phyloP scores from a whole-genome alignment of 192 early-diverging fungal species.

The Mortierella alpina region DNA sequence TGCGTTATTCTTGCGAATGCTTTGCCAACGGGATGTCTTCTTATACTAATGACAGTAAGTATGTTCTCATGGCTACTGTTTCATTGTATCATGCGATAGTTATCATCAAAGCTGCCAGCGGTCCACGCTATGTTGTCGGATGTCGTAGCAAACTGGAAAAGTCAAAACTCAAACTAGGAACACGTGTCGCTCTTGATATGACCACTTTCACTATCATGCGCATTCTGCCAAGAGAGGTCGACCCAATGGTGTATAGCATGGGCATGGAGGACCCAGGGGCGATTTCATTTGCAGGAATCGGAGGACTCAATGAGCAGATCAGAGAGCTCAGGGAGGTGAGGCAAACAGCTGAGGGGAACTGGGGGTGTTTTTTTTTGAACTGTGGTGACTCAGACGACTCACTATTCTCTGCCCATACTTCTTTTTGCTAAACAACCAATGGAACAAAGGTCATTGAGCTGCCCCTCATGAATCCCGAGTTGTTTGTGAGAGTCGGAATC shows the following conservation, averaged over 20 bases:
- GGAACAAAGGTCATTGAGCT: slow-evolving; percentile 89
- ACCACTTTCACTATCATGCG: slow-evolving; percentile 99
- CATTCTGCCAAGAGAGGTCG: slow-evolving; percentile 96
- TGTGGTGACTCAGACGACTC: no score
- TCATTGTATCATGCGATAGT: slow-evolving; percentile 58
- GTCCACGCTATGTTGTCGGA: slow-evolving; percentile 98
- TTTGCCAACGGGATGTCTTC: not conserved
- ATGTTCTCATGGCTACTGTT: no score
- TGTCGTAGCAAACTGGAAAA: slow-evolving; percentile 95
- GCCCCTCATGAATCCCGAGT: slow-evolving; percentile 97
- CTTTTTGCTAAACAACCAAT: no score
- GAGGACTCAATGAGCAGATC: slow-evolving; percentile 96
- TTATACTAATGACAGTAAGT: no score
- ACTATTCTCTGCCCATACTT: no score
- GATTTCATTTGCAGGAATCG: slow-evolving; percentile 96
- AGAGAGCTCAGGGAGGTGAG: slow-evolving; percentile 93
- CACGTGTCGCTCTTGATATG: slow-evolving; percentile 98
- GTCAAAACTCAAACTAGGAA: slow-evolving; percentile 94
- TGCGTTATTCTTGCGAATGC: not conserved
- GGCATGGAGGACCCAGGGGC: slow-evolving; percentile 95
- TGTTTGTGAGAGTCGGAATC: slow-evolving; percentile 97
- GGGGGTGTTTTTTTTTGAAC: no score
- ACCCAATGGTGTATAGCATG: slow-evolving; percentile 99
- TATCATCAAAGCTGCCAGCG: slow-evolving; percentile 97
- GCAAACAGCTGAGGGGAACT: not conserved